Evolutionary conservation across 2,329 filamentous ascomycete species (phyloP), one percentile per base, ranked within the genome.

Genomic region (Gremmenia infestans): DNA sequence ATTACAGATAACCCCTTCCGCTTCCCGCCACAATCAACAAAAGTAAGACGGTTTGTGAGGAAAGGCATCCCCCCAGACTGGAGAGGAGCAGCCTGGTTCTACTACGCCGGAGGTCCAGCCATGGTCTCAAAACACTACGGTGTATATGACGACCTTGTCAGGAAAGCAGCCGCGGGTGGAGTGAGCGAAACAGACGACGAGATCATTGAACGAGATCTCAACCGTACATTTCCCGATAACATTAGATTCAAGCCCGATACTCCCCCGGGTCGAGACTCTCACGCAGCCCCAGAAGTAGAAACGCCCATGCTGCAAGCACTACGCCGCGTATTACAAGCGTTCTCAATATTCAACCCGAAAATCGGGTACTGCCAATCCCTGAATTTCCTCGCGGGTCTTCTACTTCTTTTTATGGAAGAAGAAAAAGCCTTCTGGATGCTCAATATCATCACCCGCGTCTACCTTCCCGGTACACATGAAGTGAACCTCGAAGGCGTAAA

Each of bases 291-390:
- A 1, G 63, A 65, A 19, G 55, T 63, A 3, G 91, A 96, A 73
- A 90, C 89, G 0, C 78, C 83, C 12, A 90, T 96, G 66, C 87
- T 97, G 52, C 80, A 85, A 39, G 86, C 91, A 4, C 80, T 97
- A 7, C 87, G 93, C 32, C 85, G 91, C 42, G 91, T 97, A 0
- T 77, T 97, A 25, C 88, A 90, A 67, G 91, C 92, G 11, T 97
- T 97, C 71, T 86, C 93, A 2, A 81, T 96, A 43, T 90, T 96
- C 74, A 95, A 95, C 65, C 91, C 93, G 0, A 83, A 83, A 53
- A 95, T 97, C 63, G 93, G 93, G 14, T 97, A 97, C 72, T 97
- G 93, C 68, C 93, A 97, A 71, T 95, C 89, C 19, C 82, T 97
- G 32, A 97, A 97, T 72, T 97, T 97, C 72, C 81, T 97, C 50